Evolutionary conservation across 208 protist species (phyloP).

Genomic region (Crithidia acanthocephali): DNA sequence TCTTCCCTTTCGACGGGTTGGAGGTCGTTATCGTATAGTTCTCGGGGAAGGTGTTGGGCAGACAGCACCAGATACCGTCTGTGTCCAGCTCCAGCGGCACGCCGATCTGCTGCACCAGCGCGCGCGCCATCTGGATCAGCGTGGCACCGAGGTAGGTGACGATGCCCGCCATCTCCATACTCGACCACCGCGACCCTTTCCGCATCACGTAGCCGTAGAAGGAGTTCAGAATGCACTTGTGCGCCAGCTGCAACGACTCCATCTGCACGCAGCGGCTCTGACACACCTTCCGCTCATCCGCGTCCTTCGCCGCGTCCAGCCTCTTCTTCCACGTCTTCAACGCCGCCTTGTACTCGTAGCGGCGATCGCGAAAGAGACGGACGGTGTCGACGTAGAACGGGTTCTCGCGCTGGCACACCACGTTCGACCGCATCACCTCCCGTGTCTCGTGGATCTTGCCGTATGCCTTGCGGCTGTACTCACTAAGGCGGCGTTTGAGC

Average conservation of each 20-base stretch:
- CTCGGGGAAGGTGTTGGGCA: conserved; percentile 98
- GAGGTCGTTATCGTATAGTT: conserved; percentile 93
- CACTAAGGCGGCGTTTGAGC: conserved; percentile 95
- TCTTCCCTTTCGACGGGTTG: conserved; percentile 62
- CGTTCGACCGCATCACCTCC: conserved; percentile 90
- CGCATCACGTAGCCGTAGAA: conserved; percentile 99
- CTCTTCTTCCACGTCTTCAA: conserved; percentile 97
- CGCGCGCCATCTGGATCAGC: conserved; percentile 98
- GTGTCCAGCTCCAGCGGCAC: conserved; percentile 99
- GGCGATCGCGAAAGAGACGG: conserved; percentile 98
- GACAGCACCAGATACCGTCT: conserved; percentile 99
- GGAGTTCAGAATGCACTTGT: conserved; percentile 99
- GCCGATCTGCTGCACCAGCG: conserved; percentile 98
- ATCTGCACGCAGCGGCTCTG: conserved; percentile 97
- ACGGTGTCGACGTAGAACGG: conserved; percentile 99
- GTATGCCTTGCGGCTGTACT: conserved; percentile 98
- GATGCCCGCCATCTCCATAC: conserved; percentile 99
- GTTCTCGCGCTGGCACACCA: conserved; percentile 99
- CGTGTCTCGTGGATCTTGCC: conserved; percentile 96
- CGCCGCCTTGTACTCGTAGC: conserved; percentile 99
- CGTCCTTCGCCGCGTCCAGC: conserved; percentile 82
- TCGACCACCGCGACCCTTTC: conserved; percentile 98
- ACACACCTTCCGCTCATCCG: conserved; percentile 88
- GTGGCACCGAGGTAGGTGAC: conserved; percentile 98
- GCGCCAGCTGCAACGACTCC: conserved; percentile 99